Conservation (phyloP, 2,329 filamentous ascomycete species). For the Claviceps purpurea region DNA sequence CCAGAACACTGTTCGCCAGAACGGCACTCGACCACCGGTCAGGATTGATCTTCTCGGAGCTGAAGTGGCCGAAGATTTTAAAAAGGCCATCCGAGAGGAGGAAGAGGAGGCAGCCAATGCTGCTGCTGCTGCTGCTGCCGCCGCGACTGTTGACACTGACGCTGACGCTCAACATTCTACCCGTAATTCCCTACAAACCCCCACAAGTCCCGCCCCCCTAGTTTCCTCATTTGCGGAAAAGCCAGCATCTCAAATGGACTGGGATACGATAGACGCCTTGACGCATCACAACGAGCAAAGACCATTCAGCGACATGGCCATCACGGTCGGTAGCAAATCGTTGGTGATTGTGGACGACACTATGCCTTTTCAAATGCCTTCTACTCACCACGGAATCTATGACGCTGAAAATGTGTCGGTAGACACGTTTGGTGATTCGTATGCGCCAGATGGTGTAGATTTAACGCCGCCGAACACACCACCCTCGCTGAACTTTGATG, state of each 20-base stretch:
- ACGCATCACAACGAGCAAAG: conserved; percentile 21
- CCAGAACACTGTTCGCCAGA: conserved; percentile 32
- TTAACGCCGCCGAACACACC: conserved; percentile 50
- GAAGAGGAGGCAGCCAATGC: conserved; percentile 22
- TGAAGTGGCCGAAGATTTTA: conserved; percentile 65
- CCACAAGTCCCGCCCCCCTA: conserved; percentile 14
- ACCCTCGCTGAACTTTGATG: conserved; percentile 27
- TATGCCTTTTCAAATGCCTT: conserved; percentile 31
- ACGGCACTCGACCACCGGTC: conserved; percentile 37
- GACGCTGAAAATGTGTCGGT: conserved; percentile 31
- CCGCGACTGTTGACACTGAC: conserved; percentile 17
- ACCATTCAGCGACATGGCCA: conserved; percentile 39
- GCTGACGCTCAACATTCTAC: conserved; percentile 14
- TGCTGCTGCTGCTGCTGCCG: conserved; percentile 8
- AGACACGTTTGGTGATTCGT: conserved; percentile 40
- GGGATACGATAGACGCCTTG: conserved; percentile 21
- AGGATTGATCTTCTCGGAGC: conserved; percentile 77
- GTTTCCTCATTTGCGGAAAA: conserved; percentile 24
- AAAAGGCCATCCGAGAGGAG: conserved; percentile 58
- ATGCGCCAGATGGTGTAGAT: conserved; percentile 34
- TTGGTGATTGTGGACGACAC: conserved; percentile 77
- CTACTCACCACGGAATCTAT: conserved; percentile 33
- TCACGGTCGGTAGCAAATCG: conserved; percentile 75
- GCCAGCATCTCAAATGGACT: conserved; percentile 31
- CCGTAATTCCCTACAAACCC: conserved; percentile 9